These are phyloP conservation scores for Fusarium neocosmosporiellum DNA, from an alignment of 2,329 filamentous ascomycete species.

Conservation along the genomic window DNA sequence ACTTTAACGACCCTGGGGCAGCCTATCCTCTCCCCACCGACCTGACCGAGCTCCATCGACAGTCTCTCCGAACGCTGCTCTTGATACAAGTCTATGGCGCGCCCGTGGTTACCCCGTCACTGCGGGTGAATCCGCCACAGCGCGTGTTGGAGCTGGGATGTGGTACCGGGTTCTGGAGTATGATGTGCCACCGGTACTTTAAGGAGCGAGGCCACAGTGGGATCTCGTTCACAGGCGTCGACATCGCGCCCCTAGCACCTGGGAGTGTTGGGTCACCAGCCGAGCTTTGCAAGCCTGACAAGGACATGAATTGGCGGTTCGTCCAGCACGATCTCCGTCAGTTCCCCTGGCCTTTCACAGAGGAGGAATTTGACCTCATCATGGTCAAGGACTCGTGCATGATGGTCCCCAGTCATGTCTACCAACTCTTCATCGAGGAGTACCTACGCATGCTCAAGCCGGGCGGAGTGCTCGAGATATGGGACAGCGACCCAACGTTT, in stretches of 20 bases:
- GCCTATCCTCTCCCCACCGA: conserved; percentile 91
- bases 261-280: conserved; percentile 47
- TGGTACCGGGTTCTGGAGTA: conserved; percentile 89
- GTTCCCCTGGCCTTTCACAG: conserved; percentile 79
- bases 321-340: conserved; percentile 87
- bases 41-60: conserved; percentile 86
- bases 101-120: conserved; percentile 78
- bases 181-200: conserved; percentile 86
- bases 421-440: conserved; percentile 72
- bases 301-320: conserved; percentile 88
- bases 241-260: conserved; percentile 78
- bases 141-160: conserved; percentile 89
- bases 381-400: conserved; percentile 88
- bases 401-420: conserved; percentile 68
- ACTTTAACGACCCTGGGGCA: conserved; percentile 77
- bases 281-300: conserved; percentile 64
- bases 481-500: conserved; percentile 88
- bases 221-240: conserved; percentile 84
- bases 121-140: conserved; percentile 74
- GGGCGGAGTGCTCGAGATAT: conserved; percentile 85
- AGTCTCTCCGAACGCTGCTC: conserved; percentile 85
- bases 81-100: conserved; percentile 84
- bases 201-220: conserved; percentile 73
- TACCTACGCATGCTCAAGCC: conserved; percentile 80
- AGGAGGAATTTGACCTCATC: conserved; percentile 86